phyloP scores from a whole-genome alignment of 306 rosid genomes.

The Begonia fuchsioides region DNA sequence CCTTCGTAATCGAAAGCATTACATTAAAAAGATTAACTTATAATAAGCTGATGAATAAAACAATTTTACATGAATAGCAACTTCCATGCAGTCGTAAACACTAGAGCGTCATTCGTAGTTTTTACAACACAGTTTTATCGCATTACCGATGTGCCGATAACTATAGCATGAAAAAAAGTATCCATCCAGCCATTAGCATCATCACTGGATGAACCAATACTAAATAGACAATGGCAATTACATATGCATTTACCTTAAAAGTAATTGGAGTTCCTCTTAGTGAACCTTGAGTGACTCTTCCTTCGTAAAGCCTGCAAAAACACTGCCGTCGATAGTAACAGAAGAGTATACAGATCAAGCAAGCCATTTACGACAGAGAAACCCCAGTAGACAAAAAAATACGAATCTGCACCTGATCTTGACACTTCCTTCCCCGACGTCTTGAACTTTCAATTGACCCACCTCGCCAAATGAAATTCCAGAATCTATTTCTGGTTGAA shows the following conservation, averaged over 20 bases:
- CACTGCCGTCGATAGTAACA: constrained; percentile 41
- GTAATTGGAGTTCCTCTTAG: constrained; percentile 47
- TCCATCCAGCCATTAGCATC: no score
- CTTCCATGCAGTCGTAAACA: no score
- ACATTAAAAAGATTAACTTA: no score
- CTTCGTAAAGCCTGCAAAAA: constrained; percentile 79
- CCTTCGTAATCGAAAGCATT: constrained; percentile 23
- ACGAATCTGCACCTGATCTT: constrained; percentile 45
- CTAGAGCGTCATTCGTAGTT: no score
- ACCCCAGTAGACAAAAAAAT: no score
- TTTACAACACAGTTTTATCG: no score
- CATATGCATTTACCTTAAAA: constrained; percentile 41
- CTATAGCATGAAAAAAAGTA: no score
- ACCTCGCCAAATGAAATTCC: constrained; percentile 37
- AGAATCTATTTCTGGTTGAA: constrained; percentile 19
- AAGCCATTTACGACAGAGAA: neutral
- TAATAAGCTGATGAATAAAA: no score
- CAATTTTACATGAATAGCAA: no score
- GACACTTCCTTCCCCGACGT: constrained; percentile 82
- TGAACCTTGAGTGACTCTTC: constrained; percentile 81
- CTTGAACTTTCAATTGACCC: constrained; percentile 54
- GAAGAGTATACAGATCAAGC: constrained; percentile 4
- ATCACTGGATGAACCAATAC: no score
- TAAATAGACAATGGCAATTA: neutral
- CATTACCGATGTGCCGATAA: no score